A percentile compares a stretch with the other conserved stretches of the same genome.
Conservation (phyloP, 257 asterid genomes). For the Solanum pimpinellifolium region DNA sequence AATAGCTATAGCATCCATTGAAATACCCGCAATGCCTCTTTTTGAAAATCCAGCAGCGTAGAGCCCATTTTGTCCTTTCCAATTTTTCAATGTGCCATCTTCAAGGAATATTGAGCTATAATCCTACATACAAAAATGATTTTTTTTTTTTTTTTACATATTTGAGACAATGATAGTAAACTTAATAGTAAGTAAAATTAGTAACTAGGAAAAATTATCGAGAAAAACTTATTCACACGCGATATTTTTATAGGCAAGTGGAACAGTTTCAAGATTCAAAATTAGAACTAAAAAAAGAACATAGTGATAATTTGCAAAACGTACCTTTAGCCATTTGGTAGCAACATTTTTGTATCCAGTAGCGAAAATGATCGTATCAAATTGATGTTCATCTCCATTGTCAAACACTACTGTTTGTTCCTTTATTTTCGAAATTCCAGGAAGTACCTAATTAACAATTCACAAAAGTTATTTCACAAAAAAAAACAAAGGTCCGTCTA, state of each 20-base stretch:
- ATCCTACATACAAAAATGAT: not conserved
- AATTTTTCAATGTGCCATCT: not conserved
- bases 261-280: not conserved
- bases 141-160: too few species aligned
- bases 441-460: conserved; percentile 26
- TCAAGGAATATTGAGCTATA: not conserved
- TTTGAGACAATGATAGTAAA: not conserved
- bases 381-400: conserved; percentile 5
- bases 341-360: conserved; percentile 49
- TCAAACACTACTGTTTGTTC: conserved; percentile 13
- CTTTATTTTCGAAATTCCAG: conserved; percentile 12
- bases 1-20: not conserved
- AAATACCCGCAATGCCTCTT: not conserved
- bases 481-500: not conserved
- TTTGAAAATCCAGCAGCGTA: not conserved
- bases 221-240: not conserved
- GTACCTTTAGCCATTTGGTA: conserved; percentile 33
- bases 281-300: not conserved
- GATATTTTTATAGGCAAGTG: not conserved
- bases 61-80: not conserved
- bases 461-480: not conserved
- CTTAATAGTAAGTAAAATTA: not conserved
- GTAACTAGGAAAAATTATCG: not conserved
- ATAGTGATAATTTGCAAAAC: not conserved
- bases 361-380: conserved; percentile 42